These are phyloP conservation scores for Elsinoe necatrix DNA, from an alignment of 2,329 filamentous ascomycete species.

Conservation along the genomic window DNA sequence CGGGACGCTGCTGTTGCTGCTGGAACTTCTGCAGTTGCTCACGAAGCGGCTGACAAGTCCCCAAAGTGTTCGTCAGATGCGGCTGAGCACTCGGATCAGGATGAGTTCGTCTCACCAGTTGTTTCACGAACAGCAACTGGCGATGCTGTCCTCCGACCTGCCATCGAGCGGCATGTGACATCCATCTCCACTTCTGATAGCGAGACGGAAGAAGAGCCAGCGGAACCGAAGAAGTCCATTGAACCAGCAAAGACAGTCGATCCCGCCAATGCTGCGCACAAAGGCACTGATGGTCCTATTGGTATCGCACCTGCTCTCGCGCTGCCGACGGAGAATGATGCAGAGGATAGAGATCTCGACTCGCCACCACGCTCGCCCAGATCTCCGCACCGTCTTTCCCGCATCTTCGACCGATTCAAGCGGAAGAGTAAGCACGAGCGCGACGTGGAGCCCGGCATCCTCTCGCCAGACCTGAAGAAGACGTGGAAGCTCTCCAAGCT, in stretches of 20 bases:
- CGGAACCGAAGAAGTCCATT: constrained; percentile 8
- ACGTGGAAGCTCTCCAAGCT: neutral
- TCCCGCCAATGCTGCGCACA: constrained; percentile 15
- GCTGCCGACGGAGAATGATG: neutral
- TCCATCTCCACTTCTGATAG: constrained; percentile 24
- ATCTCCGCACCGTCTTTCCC: neutral
- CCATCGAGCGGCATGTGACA: constrained; percentile 28
- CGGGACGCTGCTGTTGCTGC: constrained; percentile 20
- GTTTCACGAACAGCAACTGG: neutral
- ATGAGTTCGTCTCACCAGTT: neutral
- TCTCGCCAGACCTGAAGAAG: neutral
- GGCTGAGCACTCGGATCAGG: neutral
- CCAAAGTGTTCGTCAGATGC: neutral
- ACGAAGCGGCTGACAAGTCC: neutral
- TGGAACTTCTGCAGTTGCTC: constrained; percentile 17
- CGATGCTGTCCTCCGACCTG: constrained; percentile 17
- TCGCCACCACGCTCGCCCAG: neutral
- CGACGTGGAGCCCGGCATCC: neutral
- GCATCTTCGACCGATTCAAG: neutral
- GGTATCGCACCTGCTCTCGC: constrained; percentile 10
- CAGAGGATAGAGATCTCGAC: neutral
- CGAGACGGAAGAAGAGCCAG: constrained; percentile 18
- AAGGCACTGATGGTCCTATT: constrained; percentile 19
- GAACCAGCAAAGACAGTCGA: constrained; percentile 17
- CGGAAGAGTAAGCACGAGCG: constrained; percentile 11